These are phyloP conservation scores for Penicillium capsulatum DNA, from an alignment of 2,329 filamentous ascomycete species.

Conservation along the genomic window DNA sequence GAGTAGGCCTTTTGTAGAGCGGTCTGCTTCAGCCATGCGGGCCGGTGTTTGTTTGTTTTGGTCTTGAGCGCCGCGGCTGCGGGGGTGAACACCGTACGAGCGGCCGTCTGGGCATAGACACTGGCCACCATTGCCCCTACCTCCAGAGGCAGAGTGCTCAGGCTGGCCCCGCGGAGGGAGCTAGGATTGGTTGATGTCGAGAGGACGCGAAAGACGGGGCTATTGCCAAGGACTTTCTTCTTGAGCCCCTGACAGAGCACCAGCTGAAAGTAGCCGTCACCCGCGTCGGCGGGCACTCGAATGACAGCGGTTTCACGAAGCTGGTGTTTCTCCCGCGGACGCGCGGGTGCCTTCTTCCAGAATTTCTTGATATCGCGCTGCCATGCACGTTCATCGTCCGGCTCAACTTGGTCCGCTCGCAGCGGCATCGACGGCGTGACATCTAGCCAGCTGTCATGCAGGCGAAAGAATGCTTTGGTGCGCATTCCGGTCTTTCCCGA, in stretches of 20 bases:
- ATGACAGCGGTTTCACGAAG: conserved; percentile 62
- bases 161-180: conserved; percentile 60
- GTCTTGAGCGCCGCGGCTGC: conserved; percentile 26
- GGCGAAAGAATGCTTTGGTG: conserved; percentile 59
- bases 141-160: conserved; percentile 63
- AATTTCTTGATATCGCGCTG: conserved; percentile 66
- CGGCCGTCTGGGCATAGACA: conserved; percentile 41
- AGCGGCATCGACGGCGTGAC: conserved; percentile 58
- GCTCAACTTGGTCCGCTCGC: conserved; percentile 47
- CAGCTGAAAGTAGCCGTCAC: conserved; percentile 66
- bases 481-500: conserved; percentile 66
- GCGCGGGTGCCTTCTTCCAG: conserved; percentile 50
- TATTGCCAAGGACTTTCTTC: conserved; percentile 59
- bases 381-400: conserved; percentile 60
- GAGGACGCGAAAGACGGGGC: conserved; percentile 65
- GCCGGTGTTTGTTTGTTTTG: conserved; percentile 25
- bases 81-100: conserved; percentile 22
- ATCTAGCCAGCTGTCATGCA: conserved; percentile 60
- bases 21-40: conserved; percentile 28
- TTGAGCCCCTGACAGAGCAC: conserved; percentile 56
- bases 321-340: conserved; percentile 48
- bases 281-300: conserved; percentile 59
- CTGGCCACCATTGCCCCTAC: conserved; percentile 49
- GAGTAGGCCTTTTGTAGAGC: conserved; percentile 34
- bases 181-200: conserved; percentile 60